phyloP scores from a whole-genome alignment of 805 yeast species.

The Deakozyma indianensis region DNA sequence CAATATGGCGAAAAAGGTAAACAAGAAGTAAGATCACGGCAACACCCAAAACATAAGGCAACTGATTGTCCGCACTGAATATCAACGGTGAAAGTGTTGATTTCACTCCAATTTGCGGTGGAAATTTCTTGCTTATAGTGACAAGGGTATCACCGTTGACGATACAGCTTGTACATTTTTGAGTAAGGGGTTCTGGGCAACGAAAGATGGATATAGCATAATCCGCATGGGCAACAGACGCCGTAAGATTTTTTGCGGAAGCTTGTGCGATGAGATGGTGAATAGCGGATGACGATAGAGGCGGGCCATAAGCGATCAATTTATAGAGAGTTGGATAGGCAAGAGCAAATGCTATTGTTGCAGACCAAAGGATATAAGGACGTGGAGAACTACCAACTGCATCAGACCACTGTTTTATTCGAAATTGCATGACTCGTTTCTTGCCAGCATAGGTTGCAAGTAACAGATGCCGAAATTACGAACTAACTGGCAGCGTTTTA shows the following conservation, averaged over 20 bases:
- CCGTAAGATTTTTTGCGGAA: neutral
- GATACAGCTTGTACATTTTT: neutral
- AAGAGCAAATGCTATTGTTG: neutral
- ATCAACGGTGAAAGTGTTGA: neutral
- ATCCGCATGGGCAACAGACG: neutral
- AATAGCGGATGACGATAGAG: neutral
- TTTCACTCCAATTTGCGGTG: neutral
- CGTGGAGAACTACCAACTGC: neutral
- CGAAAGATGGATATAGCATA: neutral
- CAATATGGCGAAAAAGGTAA: slow-evolving; percentile 15
- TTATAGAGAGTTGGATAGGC: neutral
- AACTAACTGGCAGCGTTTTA: too few relatives aligned
- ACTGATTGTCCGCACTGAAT: neutral
- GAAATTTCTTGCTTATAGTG: neutral
- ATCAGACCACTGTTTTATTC: neutral
- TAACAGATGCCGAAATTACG: too few relatives aligned
- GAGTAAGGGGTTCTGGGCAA: neutral
- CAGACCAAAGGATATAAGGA: neutral
- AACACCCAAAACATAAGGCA: neutral
- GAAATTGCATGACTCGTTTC: neutral
- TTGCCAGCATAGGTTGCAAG: too few relatives aligned
- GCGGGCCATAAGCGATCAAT: neutral
- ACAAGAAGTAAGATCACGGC: neutral
- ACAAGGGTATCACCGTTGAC: neutral
- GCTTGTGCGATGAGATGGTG: neutral